Evolutionary conservation across 192 early-diverging fungal genomes (phyloP).

Genomic region (Umbelopsis vinacea): DNA sequence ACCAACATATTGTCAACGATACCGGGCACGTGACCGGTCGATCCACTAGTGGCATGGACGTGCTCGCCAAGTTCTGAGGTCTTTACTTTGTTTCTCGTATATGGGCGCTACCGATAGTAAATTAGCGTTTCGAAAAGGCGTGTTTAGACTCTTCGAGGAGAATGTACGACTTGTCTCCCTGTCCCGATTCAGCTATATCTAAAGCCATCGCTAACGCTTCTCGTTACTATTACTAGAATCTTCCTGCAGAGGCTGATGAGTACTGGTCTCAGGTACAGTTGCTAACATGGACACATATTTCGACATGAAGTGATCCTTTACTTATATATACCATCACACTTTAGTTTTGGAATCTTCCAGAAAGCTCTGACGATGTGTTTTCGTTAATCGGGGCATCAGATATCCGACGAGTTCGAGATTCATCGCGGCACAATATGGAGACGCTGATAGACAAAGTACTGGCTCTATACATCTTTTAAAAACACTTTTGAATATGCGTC

Average conservation of each 20-base stretch:
- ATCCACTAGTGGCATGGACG: not conserved
- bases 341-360: conserved; percentile 79
- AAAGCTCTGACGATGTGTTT: conserved; percentile 82
- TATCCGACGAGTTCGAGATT: conserved; percentile 77
- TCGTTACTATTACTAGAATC: conserved; percentile 25
- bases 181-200: not conserved
- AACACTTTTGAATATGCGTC: no score
- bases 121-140: conserved; percentile 85
- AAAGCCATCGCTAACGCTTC: not conserved
- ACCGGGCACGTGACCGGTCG: not conserved
- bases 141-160: conserved; percentile 84
- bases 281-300: not conserved
- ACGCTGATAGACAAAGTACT: conserved; percentile 75
- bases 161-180: conserved; percentile 53
- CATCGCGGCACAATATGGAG: conserved; percentile 76
- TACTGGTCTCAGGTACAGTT: conserved; percentile 45
- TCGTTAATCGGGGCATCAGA: conserved; percentile 84
- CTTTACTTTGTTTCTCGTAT: not conserved
- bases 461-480: not conserved
- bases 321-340: conserved; percentile 8
- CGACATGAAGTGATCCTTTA: not conserved
- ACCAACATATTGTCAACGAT: no score
- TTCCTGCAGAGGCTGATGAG: conserved; percentile 32
- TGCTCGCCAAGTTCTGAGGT: not conserved
- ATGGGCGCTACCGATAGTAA: conserved; percentile 93